A percentile compares a stretch with the other conserved stretches of the same genome.
Conservation (phyloP, 495 filamentous ascomycete species). For the Daldinia loculata region DNA sequence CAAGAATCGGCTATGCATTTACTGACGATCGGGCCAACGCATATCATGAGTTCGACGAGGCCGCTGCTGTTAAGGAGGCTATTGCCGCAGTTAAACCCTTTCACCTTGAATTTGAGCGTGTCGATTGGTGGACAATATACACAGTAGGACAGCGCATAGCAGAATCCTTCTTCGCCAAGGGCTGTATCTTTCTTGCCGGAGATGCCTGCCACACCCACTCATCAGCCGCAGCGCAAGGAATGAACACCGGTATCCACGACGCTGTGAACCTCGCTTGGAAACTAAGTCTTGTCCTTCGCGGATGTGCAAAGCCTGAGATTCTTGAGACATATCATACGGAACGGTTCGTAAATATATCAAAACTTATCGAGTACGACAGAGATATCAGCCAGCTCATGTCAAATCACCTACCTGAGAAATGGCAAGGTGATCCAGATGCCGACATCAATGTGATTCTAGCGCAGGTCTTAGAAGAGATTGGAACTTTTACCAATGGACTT, state of each 20-base stretch:
- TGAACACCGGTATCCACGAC: slow-evolving; percentile 70
- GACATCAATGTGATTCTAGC: slow-evolving; percentile 57
- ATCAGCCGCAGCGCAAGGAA: slow-evolving; percentile 65
- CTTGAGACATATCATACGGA: slow-evolving; percentile 54
- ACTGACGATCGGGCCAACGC: slow-evolving; percentile 55
- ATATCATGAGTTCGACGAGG: slow-evolving; percentile 48
- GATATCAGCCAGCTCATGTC: slow-evolving; percentile 51
- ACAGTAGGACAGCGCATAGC: slow-evolving; percentile 64
- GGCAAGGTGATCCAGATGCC: slow-evolving; percentile 52
- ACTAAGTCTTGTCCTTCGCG: slow-evolving; percentile 49
- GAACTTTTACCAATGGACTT: slow-evolving; percentile 55
- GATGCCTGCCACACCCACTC: slow-evolving; percentile 69
- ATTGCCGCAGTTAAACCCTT: slow-evolving; percentile 53
- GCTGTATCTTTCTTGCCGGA: slow-evolving; percentile 62
- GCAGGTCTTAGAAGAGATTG: slow-evolving; percentile 51
- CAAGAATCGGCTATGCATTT: slow-evolving; percentile 61
- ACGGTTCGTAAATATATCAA: slow-evolving; percentile 47
- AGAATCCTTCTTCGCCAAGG: slow-evolving; percentile 50
- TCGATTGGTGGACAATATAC: slow-evolving; percentile 64
- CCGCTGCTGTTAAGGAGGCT: slow-evolving; percentile 43
- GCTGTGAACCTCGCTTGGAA: slow-evolving; percentile 69
- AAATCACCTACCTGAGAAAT: slow-evolving; percentile 49
- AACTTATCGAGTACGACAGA: slow-evolving; percentile 49
- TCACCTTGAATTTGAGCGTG: slow-evolving; percentile 50
- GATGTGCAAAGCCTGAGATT: slow-evolving; percentile 31